phyloP scores from a whole-genome alignment of 2,329 filamentous ascomycete species.

The Aspergillus tubingensis region DNA sequence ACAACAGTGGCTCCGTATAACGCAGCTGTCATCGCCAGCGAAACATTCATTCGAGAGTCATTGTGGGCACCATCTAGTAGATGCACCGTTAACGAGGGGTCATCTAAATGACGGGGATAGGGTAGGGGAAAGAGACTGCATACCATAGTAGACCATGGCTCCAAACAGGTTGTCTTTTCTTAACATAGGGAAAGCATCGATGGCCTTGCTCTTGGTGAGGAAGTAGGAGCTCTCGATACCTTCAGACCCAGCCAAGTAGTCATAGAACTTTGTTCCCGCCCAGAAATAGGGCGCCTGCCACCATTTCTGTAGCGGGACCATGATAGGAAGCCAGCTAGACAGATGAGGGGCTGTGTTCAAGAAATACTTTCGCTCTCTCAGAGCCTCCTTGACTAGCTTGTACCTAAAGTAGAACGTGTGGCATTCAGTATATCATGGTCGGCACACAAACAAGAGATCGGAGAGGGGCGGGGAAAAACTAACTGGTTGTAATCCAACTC shows the following conservation, averaged over 20 bases:
- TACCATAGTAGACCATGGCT: slow-evolving; percentile 82
- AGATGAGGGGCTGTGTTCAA: slow-evolving; percentile 80
- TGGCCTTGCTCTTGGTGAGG: slow-evolving; percentile 78
- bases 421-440: not conserved
- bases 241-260: slow-evolving; percentile 80
- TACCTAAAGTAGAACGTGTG: slow-evolving; percentile 44
- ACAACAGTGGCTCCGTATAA: slow-evolving; percentile 80
- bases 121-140: slow-evolving; percentile 11
- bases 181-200: slow-evolving; percentile 87
- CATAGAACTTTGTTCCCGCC: slow-evolving; percentile 75
- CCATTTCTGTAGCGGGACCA: slow-evolving; percentile 80
- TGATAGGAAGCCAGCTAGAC: slow-evolving; percentile 77
- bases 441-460: too few relatives aligned
- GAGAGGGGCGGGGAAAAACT: slow-evolving; percentile 21
- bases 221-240: slow-evolving; percentile 90
- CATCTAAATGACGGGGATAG: not conserved
- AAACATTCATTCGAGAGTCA: slow-evolving; percentile 90
- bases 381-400: slow-evolving; percentile 75
- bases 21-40: slow-evolving; percentile 83
- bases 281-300: slow-evolving; percentile 78
- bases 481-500: slow-evolving; percentile 81
- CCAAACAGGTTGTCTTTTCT: slow-evolving; percentile 77
- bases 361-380: slow-evolving; percentile 81
- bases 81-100: slow-evolving; percentile 16
- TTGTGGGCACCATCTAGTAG: slow-evolving; percentile 78